phyloP scores from a whole-genome alignment of 192 early-diverging fungal species.

The Backusella mclennaniae region DNA sequence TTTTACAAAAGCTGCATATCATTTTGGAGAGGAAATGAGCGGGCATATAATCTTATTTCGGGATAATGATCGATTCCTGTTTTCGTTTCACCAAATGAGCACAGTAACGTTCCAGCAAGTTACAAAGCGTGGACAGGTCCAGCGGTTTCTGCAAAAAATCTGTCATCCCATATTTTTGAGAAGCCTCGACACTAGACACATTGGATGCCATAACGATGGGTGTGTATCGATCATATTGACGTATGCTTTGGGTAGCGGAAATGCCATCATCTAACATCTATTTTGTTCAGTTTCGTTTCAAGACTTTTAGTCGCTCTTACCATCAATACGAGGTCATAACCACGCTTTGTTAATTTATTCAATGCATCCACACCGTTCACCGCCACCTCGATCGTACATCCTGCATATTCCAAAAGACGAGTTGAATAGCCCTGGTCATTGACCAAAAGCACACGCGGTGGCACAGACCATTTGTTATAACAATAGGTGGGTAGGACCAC shows the following conservation, averaged over 20 bases:
- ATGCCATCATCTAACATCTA: constrained; percentile 46
- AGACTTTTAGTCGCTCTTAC: not conserved
- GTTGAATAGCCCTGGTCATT: constrained; percentile 59
- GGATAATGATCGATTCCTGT: not conserved
- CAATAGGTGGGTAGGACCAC: not conserved
- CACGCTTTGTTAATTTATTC: constrained; percentile 50
- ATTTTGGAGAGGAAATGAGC: too few relatives aligned
- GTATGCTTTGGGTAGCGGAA: constrained; percentile 59
- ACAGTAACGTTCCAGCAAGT: not conserved
- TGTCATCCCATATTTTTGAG: constrained; percentile 64
- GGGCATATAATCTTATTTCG: not conserved
- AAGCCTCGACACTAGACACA: constrained; percentile 55
- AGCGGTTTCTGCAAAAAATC: constrained; percentile 47
- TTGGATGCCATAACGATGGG: constrained; percentile 78
- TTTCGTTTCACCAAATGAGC: not conserved
- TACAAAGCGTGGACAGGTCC: not conserved
- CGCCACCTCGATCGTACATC: constrained; percentile 65
- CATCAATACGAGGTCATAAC: constrained; percentile 75
- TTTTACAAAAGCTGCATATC: too few relatives aligned
- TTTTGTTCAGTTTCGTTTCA: too few relatives aligned
- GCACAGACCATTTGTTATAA: constrained; percentile 29
- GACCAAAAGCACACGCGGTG: constrained; percentile 59
- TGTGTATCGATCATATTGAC: constrained; percentile 61
- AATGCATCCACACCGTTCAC: constrained; percentile 66
- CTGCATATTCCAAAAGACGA: constrained; percentile 60